Conservation (phyloP, 176 grass and related monocot genomes). For the Avena atlantica region DNA sequence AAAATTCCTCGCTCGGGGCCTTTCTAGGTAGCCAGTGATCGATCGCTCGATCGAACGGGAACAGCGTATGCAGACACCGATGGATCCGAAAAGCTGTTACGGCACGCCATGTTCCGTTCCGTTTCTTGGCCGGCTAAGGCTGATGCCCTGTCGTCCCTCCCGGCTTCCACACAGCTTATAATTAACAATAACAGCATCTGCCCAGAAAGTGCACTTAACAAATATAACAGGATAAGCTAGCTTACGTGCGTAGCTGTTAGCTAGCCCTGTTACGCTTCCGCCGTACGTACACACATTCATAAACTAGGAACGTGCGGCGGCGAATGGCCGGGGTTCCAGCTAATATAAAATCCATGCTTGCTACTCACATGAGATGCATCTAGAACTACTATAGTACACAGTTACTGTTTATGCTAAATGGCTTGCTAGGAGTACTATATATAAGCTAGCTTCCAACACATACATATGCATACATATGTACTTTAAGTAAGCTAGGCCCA, state of each 20-base stretch:
- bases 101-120: conserved; percentile 58
- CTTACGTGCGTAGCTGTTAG: conserved; percentile 29
- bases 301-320: conserved; percentile 47
- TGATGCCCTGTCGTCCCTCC: conserved; percentile 42
- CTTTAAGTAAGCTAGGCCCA: conserved; percentile 32
- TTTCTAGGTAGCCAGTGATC: neutral
- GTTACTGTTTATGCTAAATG: neutral
- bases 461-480: neutral
- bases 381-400: conserved; percentile 26
- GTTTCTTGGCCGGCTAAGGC: conserved; percentile 35
- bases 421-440: neutral
- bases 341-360: conserved; percentile 38
- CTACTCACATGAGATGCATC: conserved; percentile 31
- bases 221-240: conserved; percentile 66
- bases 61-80: conserved; percentile 26
- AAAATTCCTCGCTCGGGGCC: conserved; percentile 13
- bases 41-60: neutral
- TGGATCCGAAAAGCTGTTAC: conserved; percentile 46
- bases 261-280: conserved; percentile 27
- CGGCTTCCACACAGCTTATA: neutral
- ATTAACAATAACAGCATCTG: conserved; percentile 42
- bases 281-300: conserved; percentile 19
- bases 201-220: conserved; percentile 45
- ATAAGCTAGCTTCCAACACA: conserved; percentile 17
- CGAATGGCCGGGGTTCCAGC: conserved; percentile 33